These are phyloP conservation scores for Casuarina cunninghamiana DNA, from an alignment of 306 rosid species.

Conservation along the genomic window DNA sequence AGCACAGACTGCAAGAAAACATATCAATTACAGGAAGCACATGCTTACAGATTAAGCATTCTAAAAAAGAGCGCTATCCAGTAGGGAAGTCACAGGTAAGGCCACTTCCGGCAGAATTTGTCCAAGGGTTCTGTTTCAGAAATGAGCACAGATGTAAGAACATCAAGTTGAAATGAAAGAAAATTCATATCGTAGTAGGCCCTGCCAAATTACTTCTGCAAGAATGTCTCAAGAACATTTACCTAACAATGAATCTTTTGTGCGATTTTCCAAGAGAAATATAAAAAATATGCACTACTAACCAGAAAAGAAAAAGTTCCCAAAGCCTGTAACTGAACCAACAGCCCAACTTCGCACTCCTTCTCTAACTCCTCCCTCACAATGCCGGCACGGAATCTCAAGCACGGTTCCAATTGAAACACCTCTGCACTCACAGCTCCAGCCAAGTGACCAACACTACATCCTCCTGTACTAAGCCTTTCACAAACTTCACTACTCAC, in stretches of 20 bases:
- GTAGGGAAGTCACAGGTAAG: slow-evolving; percentile 54
- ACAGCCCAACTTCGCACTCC: slow-evolving; percentile 62
- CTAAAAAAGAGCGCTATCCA: slow-evolving; percentile 49
- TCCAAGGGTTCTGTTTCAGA: slow-evolving; percentile 54
- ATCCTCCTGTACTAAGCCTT: slow-evolving; percentile 41
- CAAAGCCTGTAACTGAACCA: slow-evolving; percentile 65
- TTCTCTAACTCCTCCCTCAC: slow-evolving; percentile 47
- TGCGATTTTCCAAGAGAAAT: background rate
- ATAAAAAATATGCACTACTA: slow-evolving; percentile 28
- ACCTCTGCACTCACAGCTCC: slow-evolving; percentile 60
- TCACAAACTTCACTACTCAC: slow-evolving; percentile 45
- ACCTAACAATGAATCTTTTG: background rate
- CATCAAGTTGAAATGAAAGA: slow-evolving; percentile 21
- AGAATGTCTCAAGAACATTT: too few relatives aligned
- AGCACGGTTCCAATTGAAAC: slow-evolving; percentile 54
- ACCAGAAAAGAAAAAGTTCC: slow-evolving; percentile 61
- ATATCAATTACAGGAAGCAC: slow-evolving; percentile 5
- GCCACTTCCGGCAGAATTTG: slow-evolving; percentile 53
- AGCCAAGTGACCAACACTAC: slow-evolving; percentile 53
- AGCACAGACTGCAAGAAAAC: background rate
- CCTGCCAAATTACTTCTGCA: slow-evolving; percentile 12
- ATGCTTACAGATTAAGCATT: background rate
- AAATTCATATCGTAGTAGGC: slow-evolving; percentile 3
- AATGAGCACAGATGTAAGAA: slow-evolving; percentile 28
- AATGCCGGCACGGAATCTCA: slow-evolving; percentile 32